These are phyloP conservation scores for Bryoerythrophyllum caledonicum DNA, from an alignment of 225 moss, liverwort and hornwort species.

Conservation along the genomic window DNA sequence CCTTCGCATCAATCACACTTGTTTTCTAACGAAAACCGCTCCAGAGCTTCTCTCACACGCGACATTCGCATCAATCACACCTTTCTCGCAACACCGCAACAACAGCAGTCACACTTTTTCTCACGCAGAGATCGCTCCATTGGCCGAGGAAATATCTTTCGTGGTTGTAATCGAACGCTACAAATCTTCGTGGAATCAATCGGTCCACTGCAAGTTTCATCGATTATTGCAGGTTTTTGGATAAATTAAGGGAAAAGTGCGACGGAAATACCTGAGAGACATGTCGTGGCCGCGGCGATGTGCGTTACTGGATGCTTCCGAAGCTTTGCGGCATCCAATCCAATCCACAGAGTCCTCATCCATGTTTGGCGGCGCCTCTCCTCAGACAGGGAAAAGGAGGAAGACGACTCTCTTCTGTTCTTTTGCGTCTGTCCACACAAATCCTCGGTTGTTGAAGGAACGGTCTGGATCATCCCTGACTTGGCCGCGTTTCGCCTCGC, in stretches of 20 bases:
- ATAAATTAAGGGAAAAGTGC: not conserved
- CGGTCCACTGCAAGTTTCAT: not conserved
- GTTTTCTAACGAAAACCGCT: not conserved
- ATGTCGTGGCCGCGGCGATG: conserved; percentile 31
- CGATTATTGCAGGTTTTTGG: not conserved
- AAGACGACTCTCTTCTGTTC: not conserved
- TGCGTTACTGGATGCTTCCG: not conserved
- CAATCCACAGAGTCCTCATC: conserved; percentile 54
- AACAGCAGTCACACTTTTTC: no score
- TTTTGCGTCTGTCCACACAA: conserved; percentile 48
- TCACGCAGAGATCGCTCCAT: not conserved
- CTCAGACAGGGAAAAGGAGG: conserved; percentile 21
- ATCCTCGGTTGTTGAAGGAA: not conserved
- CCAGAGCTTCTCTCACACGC: not conserved
- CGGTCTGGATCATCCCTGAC: conserved; percentile 20
- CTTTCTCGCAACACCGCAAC: not conserved
- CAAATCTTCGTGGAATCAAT: not conserved
- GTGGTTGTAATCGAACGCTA: not conserved
- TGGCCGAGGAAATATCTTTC: conserved; percentile 19
- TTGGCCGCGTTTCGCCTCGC: conserved; percentile 11
- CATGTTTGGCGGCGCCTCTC: conserved; percentile 37
- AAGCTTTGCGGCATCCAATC: not conserved
- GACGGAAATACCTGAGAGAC: conserved; percentile 3
- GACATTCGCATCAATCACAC: not conserved
- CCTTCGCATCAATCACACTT: not conserved